These are phyloP conservation scores for Eucalyptus decipiens DNA, from an alignment of 345 rosid species.

Conservation along the genomic window DNA sequence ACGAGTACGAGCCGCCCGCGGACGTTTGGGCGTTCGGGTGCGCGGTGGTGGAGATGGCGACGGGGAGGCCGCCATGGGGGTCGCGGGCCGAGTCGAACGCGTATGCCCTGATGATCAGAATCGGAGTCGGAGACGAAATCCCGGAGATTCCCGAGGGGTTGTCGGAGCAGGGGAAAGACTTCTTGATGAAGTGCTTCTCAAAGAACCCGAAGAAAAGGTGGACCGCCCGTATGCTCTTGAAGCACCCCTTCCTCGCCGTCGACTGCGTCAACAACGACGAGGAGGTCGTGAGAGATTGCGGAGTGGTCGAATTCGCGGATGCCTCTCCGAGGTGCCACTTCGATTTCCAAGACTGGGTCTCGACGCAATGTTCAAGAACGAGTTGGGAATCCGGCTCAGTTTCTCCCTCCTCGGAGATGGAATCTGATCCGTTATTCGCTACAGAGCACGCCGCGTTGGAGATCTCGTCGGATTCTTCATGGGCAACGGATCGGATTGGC, in stretches of 20 bases:
- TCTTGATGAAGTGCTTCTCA: slow-evolving; percentile 43
- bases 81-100: slow-evolving; percentile 9
- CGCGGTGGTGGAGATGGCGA: slow-evolving; percentile 65
- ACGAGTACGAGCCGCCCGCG: slow-evolving; percentile 44
- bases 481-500: not conserved
- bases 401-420: not conserved
- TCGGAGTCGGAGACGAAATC: slow-evolving; percentile 42
- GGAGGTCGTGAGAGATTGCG: not conserved
- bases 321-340: not conserved
- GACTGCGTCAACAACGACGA: not conserved
- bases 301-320: not conserved
- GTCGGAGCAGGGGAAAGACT: slow-evolving; percentile 65
- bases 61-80: slow-evolving; percentile 62
- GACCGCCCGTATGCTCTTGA: slow-evolving; percentile 73
- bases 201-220: slow-evolving; percentile 49
- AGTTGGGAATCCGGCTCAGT: not conserved
- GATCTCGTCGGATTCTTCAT: not conserved
- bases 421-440: not conserved
- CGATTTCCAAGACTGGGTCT: not conserved
- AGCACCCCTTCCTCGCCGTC: slow-evolving; percentile 43
- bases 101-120: slow-evolving; percentile 32
- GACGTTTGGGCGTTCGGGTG: slow-evolving; percentile 94
- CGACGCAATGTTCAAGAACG: not conserved
- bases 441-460: not conserved
- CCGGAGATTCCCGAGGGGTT: slow-evolving; percentile 47